Base-by-base conservation (phyloP, 192 early-diverging fungal species). In the Rhizoclosmatium globosum region DNA sequence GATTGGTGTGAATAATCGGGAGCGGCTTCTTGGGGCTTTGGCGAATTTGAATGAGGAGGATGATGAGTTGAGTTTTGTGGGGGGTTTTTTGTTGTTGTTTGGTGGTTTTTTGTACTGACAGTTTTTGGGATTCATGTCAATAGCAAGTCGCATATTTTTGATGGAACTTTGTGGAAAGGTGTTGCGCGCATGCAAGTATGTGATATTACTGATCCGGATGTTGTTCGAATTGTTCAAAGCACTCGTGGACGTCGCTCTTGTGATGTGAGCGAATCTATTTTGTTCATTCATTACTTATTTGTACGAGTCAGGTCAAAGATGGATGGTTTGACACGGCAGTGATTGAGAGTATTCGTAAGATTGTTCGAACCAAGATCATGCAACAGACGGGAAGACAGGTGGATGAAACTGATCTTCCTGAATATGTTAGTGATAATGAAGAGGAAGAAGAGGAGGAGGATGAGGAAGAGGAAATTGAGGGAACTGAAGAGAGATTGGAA, bases 121-220 rank as follows among this genome's bases (percentile, higher is more conserved):
- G 3, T 7, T 42, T 67, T 42, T 66, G 7, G 7, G 13, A 3
- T n/a, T 31, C 47, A 2, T 17, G 2, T 3, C 7, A 21, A 39
- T 39, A 71, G 64, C 23, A 80, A 46, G 43, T 66, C 83, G 43
- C 85, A 86, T 47, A 82, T 86, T 21, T 86, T 86, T 78, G 83
- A 86, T 56, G 85, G 85, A 7, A 74, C 50, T 17, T 31, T 47
- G 3, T 72, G 59, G 39, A 80, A 74, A 47, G 76, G 79, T 17
- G 65, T 15, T 21, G 84, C 78, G 3, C 17, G 48, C 9, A 44
- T 81, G 39, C 82, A 84, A 58, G 15, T 84, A 11, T 81, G 79
- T 59, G 82, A 86, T 47, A 60, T 86, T 31, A 84, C 82, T 2
- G 85, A 86, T 67, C 81, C 85, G 13, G 83, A 82, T 48, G 50